Evolutionary conservation across 352 stramenopile genomes (phyloP).

Genomic region (Phytophthora cryptogea): DNA sequence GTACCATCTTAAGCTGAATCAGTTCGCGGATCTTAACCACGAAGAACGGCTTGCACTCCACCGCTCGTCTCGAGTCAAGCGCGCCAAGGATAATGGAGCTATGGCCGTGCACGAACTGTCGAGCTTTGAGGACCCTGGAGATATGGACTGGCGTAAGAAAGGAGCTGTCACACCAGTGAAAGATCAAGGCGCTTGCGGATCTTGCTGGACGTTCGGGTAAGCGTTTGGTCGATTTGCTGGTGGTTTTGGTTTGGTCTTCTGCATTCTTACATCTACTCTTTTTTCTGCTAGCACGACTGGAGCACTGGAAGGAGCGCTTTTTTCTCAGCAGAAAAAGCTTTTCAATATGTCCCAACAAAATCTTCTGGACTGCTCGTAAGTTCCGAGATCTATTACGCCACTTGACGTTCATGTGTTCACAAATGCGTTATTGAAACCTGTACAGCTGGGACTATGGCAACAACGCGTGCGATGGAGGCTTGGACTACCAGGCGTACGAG

Average conservation of each 20-base stretch:
- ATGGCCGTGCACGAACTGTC: constrained; percentile 44
- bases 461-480: constrained; percentile 87
- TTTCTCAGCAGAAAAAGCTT: constrained; percentile 69
- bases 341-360: constrained; percentile 90
- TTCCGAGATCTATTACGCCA: neutral
- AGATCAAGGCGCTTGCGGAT: constrained; percentile 91
- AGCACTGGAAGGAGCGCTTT: constrained; percentile 77
- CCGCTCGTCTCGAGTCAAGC: constrained; percentile 48
- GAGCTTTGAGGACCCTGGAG: constrained; percentile 49
- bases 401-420: neutral
- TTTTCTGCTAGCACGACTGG: constrained; percentile 71
- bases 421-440: constrained; percentile 3
- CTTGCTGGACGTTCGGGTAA: constrained; percentile 92
- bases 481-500: constrained; percentile 91
- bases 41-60: constrained; percentile 65
- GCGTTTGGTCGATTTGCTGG: neutral
- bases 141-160: constrained; percentile 88
- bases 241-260: neutral
- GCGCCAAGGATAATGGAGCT: constrained; percentile 67
- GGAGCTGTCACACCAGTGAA: constrained; percentile 91
- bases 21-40: constrained; percentile 82
- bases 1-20: constrained; percentile 81
- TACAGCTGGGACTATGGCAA: constrained; percentile 90
- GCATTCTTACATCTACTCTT: constrained; percentile 8
- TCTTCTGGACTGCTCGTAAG: constrained; percentile 90